A percentile compares a stretch with the other conserved stretches of the same genome.
phyloP scores from a whole-genome alignment of 176 grass and related monocot genomes.

The Sorghum bicolor region Sorghum_bicolor_NCBIv3 NC_012871.2:62459001-62459500 shows the following conservation, averaged over 20 bases:
- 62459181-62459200: conserved; percentile 99
- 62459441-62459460: conserved; percentile 44
- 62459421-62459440: conserved; percentile 77
- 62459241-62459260: conserved; percentile 90
- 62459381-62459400: conserved; percentile 98
- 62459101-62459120: conserved; percentile 6
- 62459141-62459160: not conserved
- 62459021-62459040: not conserved
- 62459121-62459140: conserved; percentile 4
- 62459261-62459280: conserved; percentile 31
- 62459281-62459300: conserved; percentile 22
- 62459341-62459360: conserved; percentile 74
- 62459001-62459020: not conserved
- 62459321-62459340: not conserved
- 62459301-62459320: not conserved
- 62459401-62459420: conserved; percentile 88
- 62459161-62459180: conserved; percentile 44
- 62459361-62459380: conserved; percentile 96
- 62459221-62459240: conserved; percentile 83
- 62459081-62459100: not conserved
- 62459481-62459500: not conserved
- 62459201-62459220: conserved; percentile 91
- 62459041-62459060: not conserved
- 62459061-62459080: not conserved
- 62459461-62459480: conserved; percentile 1